Conservation (phyloP, 257 asterid species). For the Nicotiana tabacum region DNA sequence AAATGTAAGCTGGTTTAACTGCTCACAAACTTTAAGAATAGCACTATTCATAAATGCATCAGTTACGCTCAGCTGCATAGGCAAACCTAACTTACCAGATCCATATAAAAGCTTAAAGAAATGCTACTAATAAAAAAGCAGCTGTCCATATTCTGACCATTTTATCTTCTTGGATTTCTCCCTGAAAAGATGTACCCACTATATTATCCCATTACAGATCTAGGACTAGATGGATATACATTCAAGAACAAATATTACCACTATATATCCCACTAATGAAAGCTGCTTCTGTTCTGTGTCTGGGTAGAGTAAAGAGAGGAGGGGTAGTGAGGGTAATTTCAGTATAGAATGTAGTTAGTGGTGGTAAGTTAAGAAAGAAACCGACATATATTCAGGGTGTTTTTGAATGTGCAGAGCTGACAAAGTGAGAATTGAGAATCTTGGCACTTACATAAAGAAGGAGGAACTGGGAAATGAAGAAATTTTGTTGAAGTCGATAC, state of each 20-base stretch:
- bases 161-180: neutral
- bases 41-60: neutral
- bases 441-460: neutral
- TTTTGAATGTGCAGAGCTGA: neutral
- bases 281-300: neutral
- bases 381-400: neutral
- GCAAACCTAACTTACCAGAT: neutral
- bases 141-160: slow-evolving; percentile 2
- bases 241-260: neutral
- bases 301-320: neutral
- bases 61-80: neutral
- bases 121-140: neutral
- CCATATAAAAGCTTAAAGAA: neutral
- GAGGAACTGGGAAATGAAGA: neutral
- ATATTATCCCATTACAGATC: neutral
- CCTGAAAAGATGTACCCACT: neutral
- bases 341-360: neutral
- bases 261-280: neutral
- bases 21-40: neutral
- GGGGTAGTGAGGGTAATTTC: neutral
- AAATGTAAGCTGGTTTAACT: neutral
- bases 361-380: neutral
- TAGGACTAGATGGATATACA: neutral
- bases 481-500: neutral
- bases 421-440: neutral